These are phyloP conservation scores for Aspergillus homomorphus DNA, from an alignment of 495 filamentous ascomycete genomes.

Conservation along the genomic window DNA sequence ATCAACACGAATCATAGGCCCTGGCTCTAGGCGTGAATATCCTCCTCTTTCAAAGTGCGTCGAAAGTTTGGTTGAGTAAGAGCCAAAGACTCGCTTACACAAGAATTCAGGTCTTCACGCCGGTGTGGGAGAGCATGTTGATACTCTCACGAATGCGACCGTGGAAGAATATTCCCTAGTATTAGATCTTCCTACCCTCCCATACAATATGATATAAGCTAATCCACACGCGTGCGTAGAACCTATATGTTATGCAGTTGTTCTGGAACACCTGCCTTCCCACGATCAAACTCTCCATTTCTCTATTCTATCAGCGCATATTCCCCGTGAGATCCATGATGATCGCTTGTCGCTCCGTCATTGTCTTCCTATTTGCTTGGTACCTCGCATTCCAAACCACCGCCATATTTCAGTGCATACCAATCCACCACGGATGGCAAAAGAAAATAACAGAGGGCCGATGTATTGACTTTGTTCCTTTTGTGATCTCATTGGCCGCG, in stretches of 20 bases:
- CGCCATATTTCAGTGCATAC: neutral
- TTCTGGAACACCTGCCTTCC: conserved; percentile 6
- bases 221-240: neutral
- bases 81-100: neutral
- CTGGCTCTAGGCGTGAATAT: neutral
- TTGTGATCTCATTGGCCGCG: neutral
- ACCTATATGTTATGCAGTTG: neutral
- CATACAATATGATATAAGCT: neutral
- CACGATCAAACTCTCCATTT: neutral
- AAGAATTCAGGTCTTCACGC: neutral
- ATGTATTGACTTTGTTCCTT: neutral
- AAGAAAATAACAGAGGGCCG: neutral
- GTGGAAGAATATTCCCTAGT: neutral
- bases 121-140: neutral
- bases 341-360: neutral
- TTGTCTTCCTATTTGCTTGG: neutral
- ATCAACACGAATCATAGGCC: too few species aligned
- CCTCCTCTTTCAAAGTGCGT: neutral
- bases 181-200: neutral
- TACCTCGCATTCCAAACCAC: conserved; percentile 4
- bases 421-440: neutral
- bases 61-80: neutral
- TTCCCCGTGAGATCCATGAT: conserved; percentile 1
- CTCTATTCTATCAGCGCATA: conserved; percentile 4
- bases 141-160: neutral